Conservation (phyloP, 805 yeast species). For the Kazachstania viticola region DNA sequence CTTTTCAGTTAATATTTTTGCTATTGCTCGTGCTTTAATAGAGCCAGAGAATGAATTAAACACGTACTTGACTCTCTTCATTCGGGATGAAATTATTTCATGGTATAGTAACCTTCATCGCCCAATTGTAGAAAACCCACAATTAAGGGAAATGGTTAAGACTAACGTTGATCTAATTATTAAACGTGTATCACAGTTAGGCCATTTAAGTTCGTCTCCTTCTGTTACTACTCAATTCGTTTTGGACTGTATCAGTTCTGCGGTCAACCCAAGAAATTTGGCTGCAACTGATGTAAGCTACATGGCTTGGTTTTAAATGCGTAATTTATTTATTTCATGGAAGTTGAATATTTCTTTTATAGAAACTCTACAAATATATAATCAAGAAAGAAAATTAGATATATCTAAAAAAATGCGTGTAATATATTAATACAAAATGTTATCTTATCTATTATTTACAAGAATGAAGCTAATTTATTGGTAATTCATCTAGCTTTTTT, state of each 20-base stretch:
- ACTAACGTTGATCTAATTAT: constrained; percentile 78
- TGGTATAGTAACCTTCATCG: constrained; percentile 89
- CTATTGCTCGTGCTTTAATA: constrained; percentile 76
- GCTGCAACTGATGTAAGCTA: constrained; percentile 87
- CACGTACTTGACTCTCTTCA: constrained; percentile 84
- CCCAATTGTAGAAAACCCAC: constrained; percentile 72
- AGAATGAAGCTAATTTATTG: no score
- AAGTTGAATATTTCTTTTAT: no score
- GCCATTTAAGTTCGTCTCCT: constrained; percentile 44
- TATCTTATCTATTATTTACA: no score
- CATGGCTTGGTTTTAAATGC: constrained; percentile 81
- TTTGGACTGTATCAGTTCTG: constrained; percentile 82
- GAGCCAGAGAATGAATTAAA: constrained; percentile 90
- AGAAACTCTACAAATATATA: no score
- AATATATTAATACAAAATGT: no score
- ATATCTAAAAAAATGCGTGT: no score
- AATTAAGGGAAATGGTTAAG: constrained; percentile 74
- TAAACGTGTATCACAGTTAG: constrained; percentile 67
- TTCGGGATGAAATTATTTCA: constrained; percentile 87
- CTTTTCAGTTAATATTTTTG: constrained; percentile 70
- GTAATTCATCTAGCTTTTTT: no score
- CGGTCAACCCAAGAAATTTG: constrained; percentile 87
- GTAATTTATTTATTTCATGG: no score
- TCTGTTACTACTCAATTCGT: constrained; percentile 77
- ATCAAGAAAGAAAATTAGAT: no score